phyloP scores from a whole-genome alignment of 1,139 yeast species.

The Waltiozyma solani region DNA sequence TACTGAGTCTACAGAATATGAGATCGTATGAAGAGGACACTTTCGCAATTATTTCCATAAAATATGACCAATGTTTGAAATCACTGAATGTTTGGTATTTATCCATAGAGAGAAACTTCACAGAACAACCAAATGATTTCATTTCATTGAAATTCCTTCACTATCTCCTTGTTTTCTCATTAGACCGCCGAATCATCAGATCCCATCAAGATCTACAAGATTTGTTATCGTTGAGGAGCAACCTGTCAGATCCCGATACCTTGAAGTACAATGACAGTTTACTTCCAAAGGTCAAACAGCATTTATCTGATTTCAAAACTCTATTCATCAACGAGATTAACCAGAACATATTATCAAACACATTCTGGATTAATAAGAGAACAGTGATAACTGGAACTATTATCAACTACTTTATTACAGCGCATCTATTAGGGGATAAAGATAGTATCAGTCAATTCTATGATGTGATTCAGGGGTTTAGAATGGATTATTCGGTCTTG shows the following conservation, averaged over 20 bases:
- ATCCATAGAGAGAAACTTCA: too few species aligned
- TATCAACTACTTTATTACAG: background rate
- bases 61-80: background rate
- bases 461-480: background rate
- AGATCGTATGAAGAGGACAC: background rate
- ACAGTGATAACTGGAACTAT: background rate
- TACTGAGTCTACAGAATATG: background rate
- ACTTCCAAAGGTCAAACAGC: background rate
- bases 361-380: background rate
- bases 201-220: background rate
- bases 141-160: background rate
- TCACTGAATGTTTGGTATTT: background rate
- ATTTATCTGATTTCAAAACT: background rate
- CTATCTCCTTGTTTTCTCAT: background rate
- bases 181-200: background rate
- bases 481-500: background rate
- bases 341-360: background rate
- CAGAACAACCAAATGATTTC: too few species aligned
- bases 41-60: background rate
- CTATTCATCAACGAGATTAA: background rate
- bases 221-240: background rate
- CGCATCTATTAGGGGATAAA: conserved; percentile 1
- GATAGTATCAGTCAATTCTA: background rate
- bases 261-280: background rate
- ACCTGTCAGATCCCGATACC: background rate